Percentiles rank a stretch among this genome's conserved stretches.
These are phyloP conservation scores for Plantago rigida DNA, from an alignment of 305 asterid species.

Conservation along the genomic window DNA sequence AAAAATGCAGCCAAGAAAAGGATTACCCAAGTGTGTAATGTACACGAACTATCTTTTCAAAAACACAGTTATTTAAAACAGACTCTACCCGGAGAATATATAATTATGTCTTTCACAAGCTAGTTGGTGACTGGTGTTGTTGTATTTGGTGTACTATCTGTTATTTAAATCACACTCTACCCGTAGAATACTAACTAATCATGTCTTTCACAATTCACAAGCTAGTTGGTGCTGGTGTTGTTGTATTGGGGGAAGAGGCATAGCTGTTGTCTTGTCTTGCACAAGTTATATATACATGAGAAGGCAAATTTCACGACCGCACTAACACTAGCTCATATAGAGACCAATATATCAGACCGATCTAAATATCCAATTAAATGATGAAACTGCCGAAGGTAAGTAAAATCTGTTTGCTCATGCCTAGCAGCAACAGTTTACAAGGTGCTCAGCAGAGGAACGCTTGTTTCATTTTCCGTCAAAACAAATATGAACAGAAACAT, in stretches of 20 bases:
- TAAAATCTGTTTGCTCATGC: too few species aligned
- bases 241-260: too few species aligned
- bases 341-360: background rate
- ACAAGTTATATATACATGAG: background rate
- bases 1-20: constrained; percentile 2
- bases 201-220: too few species aligned
- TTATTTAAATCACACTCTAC: too few species aligned
- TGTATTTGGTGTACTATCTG: too few species aligned
- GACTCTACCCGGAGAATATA: background rate
- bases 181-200: too few species aligned
- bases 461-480: background rate
- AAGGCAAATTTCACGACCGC: background rate
- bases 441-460: too few species aligned
- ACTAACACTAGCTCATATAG: background rate
- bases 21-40: background rate
- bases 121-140: background rate
- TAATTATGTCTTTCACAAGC: background rate
- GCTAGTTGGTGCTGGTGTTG: too few species aligned
- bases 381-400: background rate
- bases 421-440: too few species aligned
- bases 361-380: background rate
- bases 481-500: too few species aligned
- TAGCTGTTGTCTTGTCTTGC: too few species aligned
- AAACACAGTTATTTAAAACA: too few species aligned
- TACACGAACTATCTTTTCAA: background rate